Conservation (phyloP, 1,139 yeast species). For the Candida freyschussii region DNA sequence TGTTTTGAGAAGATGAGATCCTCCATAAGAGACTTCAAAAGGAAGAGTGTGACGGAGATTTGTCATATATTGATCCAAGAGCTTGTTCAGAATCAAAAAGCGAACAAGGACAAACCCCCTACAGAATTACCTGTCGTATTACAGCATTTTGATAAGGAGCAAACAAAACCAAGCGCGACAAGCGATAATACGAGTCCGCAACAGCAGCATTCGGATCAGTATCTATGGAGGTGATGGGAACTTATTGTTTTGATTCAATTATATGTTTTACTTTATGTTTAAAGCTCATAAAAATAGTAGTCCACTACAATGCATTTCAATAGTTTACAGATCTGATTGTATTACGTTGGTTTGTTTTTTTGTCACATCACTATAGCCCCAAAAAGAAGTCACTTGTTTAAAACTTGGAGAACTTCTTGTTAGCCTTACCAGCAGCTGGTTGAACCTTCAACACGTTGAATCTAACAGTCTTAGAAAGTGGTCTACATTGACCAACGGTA, state of each 20-base stretch:
- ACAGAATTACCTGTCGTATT: conserved; percentile 22
- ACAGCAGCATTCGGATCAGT: no score
- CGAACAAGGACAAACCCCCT: conserved; percentile 14
- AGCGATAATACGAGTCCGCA: neutral
- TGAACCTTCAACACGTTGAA: conserved; percentile 98
- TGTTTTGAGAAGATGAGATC: conserved; percentile 43
- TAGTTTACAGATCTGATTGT: conserved; percentile 16
- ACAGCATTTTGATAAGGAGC: conserved; percentile 1
- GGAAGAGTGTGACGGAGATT: conserved; percentile 36
- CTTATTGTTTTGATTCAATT: no score
- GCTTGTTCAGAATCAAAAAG: conserved; percentile 16
- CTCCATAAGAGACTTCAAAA: conserved; percentile 35
- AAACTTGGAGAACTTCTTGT: conserved; percentile 94
- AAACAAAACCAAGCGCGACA: conserved; percentile 1
- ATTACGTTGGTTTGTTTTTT: conserved; percentile 10
- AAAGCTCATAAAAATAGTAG: neutral
- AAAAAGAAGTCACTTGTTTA: conserved; percentile 41
- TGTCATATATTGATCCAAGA: conserved; percentile 26
- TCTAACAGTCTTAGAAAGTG: conserved; percentile 99
- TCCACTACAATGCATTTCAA: neutral
- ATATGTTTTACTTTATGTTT: no score
- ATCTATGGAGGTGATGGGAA: conserved; percentile 8
- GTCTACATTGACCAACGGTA: conserved; percentile 99
- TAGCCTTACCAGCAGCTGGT: conserved; percentile 79
- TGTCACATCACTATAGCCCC: conserved; percentile 14